Evolutionary conservation across 352 stramenopile genomes (phyloP).

Genomic region (Discostella stelligera): DNA sequence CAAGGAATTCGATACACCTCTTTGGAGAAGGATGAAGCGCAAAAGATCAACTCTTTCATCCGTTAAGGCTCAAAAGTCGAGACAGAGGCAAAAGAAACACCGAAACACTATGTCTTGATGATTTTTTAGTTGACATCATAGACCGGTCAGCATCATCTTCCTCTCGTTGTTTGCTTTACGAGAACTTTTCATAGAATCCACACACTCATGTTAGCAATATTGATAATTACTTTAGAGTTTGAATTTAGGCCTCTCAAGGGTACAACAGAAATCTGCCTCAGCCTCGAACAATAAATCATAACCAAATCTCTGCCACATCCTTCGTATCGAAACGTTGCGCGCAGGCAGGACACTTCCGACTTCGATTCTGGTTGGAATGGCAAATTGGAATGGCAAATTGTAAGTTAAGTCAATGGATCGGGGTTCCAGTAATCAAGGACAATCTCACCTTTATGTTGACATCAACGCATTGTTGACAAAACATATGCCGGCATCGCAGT

Average conservation of each 20-base stretch:
- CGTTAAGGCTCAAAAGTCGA: constrained; percentile 26
- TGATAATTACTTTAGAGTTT: not conserved
- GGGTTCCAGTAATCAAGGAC: not conserved
- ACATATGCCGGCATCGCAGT: constrained; percentile 80
- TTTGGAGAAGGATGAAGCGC: constrained; percentile 48
- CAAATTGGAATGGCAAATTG: not conserved
- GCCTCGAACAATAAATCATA: constrained; percentile 37
- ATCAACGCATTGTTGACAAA: constrained; percentile 80
- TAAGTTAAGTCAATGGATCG: not conserved
- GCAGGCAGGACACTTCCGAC: constrained; percentile 81
- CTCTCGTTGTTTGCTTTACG: too few relatives aligned
- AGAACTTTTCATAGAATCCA: too few relatives aligned
- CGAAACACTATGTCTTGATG: not conserved
- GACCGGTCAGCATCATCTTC: too few relatives aligned
- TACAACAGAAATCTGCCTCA: too few relatives aligned
- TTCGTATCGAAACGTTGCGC: constrained; percentile 78
- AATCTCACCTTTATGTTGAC: constrained; percentile 67
- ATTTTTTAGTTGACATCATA: too few relatives aligned
- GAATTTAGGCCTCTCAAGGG: too few relatives aligned
- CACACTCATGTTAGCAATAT: not conserved
- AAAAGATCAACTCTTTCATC: constrained; percentile 41
- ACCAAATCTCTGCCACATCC: constrained; percentile 79
- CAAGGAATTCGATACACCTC: constrained; percentile 33
- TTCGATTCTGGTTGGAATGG: constrained; percentile 65
- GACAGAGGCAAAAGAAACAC: not conserved